A percentile compares a stretch with the other conserved stretches of the same genome.
Evolutionary conservation across 2,329 filamentous ascomycete genomes (phyloP).

Genomic region (Trichoderma oligosporum): DNA sequence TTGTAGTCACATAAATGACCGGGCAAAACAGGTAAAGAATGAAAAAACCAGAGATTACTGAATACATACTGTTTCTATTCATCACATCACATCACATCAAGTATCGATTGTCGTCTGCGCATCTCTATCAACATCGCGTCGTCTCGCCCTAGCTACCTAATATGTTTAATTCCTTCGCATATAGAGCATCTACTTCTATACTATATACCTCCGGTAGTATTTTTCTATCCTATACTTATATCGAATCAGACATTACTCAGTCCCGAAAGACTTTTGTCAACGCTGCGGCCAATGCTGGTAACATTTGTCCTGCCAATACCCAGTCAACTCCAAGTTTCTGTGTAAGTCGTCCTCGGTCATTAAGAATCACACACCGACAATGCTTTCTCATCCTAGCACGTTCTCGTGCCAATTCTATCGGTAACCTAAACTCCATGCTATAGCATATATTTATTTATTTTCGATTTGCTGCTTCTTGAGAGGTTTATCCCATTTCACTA

Average conservation of each 20-base stretch:
- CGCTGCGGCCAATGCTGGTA: neutral
- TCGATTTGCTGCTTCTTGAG: too few species aligned
- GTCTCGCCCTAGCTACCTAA: too few species aligned
- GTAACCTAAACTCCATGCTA: too few species aligned
- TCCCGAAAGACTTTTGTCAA: neutral
- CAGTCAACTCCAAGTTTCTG: neutral
- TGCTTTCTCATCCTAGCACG: too few species aligned
- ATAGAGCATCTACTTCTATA: neutral
- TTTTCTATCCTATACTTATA: neutral
- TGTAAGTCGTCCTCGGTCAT: neutral
- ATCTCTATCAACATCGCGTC: too few species aligned
- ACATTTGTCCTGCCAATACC: neutral
- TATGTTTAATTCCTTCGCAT: too few species aligned
- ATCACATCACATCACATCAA: neutral
- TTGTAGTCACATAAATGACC: neutral
- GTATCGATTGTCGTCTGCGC: too few species aligned
- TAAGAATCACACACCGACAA: slow-evolving; percentile 5
- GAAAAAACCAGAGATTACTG: neutral
- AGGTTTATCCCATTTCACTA: too few species aligned
- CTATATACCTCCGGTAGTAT: neutral
- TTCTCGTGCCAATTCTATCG: neutral
- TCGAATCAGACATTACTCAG: neutral
- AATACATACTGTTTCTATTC: neutral
- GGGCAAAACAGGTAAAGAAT: neutral
- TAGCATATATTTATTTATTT: neutral